These are phyloP conservation scores for Scenedesmus sp. DNA, from an alignment of 163 green algal genomes.

Conservation along the genomic window DNA sequence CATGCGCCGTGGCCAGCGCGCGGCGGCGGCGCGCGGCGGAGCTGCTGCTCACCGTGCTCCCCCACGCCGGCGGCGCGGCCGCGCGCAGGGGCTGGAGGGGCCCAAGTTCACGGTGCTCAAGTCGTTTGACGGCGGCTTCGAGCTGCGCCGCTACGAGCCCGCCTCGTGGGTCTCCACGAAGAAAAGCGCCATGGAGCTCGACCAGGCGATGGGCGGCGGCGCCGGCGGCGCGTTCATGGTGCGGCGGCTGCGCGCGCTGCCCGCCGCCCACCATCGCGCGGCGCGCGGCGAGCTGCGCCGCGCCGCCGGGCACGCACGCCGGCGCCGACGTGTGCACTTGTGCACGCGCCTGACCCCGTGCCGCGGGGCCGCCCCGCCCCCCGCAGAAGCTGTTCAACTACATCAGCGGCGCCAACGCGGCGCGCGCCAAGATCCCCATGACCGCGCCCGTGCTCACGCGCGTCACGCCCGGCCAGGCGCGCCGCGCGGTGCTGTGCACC, in stretches of 20 bases:
- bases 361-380: neutral
- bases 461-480: constrained; percentile 7
- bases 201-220: constrained; percentile 13
- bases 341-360: neutral
- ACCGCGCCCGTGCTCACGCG: constrained; percentile 33
- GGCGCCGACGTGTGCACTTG: neutral
- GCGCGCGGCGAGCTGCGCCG: neutral
- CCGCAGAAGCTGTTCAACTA: constrained; percentile 48
- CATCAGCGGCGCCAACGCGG: constrained; percentile 37
- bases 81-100: constrained; percentile 25
- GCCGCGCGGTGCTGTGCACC: too few species aligned
- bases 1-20: too few species aligned
- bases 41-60: too few species aligned
- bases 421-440: constrained; percentile 39
- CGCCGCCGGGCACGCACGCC: neutral
- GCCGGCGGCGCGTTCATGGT: constrained; percentile 25
- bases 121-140: constrained; percentile 4
- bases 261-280: neutral
- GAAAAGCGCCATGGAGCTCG: constrained; percentile 16
- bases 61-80: too few species aligned
- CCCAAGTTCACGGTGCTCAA: constrained; percentile 39
- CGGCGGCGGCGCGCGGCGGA: too few species aligned
- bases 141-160: constrained; percentile 40
- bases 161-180: constrained; percentile 28
- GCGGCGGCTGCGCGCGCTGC: neutral